phyloP scores from a whole-genome alignment of 805 yeast genomes.

The Candida michaelii region DNA sequence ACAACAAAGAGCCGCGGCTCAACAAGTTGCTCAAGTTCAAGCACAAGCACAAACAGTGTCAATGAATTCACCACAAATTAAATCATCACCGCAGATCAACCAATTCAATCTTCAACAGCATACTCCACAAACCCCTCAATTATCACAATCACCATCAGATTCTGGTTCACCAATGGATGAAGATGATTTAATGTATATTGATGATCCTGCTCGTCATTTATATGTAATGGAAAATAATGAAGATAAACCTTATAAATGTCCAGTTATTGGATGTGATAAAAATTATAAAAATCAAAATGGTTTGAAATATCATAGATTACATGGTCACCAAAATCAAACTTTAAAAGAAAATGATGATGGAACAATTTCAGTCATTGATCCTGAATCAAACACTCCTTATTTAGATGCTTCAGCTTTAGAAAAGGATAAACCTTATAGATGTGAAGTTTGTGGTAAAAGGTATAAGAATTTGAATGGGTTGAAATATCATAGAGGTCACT shows the following conservation, averaged over 20 bases:
- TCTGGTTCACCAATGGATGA: slow-evolving; percentile 36
- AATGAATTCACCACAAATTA: slow-evolving; percentile 1
- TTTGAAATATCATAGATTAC: slow-evolving; percentile 88
- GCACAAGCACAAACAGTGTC: slow-evolving; percentile 4
- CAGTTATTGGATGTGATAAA: slow-evolving; percentile 97
- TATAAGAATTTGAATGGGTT: slow-evolving; percentile 95
- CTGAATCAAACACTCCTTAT: slow-evolving; percentile 82
- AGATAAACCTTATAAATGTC: slow-evolving; percentile 94
- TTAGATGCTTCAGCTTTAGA: slow-evolving; percentile 94
- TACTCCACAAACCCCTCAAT: slow-evolving; percentile 18
- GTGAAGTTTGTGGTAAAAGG: slow-evolving; percentile 97
- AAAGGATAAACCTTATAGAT: slow-evolving; percentile 96
- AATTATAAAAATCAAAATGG: slow-evolving; percentile 98
- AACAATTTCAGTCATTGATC: slow-evolving; percentile 87
- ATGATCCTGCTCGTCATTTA: slow-evolving; percentile 93
- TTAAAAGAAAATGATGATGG: slow-evolving; percentile 91
- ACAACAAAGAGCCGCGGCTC: slow-evolving; percentile 12
- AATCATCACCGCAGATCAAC: slow-evolving; percentile 8
- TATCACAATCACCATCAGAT: slow-evolving; percentile 17
- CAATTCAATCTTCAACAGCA: slow-evolving; percentile 12
- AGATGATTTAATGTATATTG: slow-evolving; percentile 79
- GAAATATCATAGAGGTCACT: slow-evolving; percentile 95
- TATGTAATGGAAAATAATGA: slow-evolving; percentile 92
- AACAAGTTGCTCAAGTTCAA: slow-evolving; percentile 14
- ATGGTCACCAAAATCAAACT: slow-evolving; percentile 96